These are phyloP conservation scores for Penicillium sp. DNA, from an alignment of 2,329 filamentous ascomycete species.

Conservation along the genomic window DNA sequence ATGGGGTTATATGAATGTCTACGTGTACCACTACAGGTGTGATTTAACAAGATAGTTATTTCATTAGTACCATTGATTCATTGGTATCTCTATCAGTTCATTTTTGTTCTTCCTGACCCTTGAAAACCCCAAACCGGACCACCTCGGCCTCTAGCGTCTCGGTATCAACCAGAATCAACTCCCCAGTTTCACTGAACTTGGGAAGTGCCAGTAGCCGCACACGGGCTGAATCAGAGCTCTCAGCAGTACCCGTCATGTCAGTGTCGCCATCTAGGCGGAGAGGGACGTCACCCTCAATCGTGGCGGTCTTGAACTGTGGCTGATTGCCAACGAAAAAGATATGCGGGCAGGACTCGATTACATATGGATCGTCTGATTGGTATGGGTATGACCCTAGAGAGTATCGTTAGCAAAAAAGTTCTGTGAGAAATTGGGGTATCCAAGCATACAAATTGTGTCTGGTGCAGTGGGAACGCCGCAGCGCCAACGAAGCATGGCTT, in stretches of 20 bases:
- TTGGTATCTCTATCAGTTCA: constrained; percentile 20
- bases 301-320: constrained; percentile 68
- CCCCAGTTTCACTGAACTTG: constrained; percentile 71
- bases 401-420: constrained; percentile 11
- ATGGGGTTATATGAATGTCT: not conserved
- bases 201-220: constrained; percentile 82
- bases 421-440: not conserved
- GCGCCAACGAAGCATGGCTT: constrained; percentile 89
- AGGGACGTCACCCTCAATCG: constrained; percentile 56
- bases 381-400: constrained; percentile 85
- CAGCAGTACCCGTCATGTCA: constrained; percentile 33
- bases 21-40: not conserved
- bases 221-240: constrained; percentile 59
- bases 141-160: constrained; percentile 78
- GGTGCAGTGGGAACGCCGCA: constrained; percentile 90
- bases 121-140: constrained; percentile 56
- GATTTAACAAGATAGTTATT: not conserved
- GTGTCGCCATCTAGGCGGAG: constrained; percentile 34
- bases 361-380: constrained; percentile 87
- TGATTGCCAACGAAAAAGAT: constrained; percentile 89
- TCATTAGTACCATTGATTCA: constrained; percentile 10
- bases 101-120: constrained; percentile 35
- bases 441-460: constrained; percentile 79
- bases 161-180: constrained; percentile 78
- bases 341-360: constrained; percentile 80